A percentile compares a stretch with the other conserved stretches of the same genome.
These are phyloP conservation scores for Jamesozyma piceae DNA, from an alignment of 805 yeast genomes.

Conservation along the genomic window DNA sequence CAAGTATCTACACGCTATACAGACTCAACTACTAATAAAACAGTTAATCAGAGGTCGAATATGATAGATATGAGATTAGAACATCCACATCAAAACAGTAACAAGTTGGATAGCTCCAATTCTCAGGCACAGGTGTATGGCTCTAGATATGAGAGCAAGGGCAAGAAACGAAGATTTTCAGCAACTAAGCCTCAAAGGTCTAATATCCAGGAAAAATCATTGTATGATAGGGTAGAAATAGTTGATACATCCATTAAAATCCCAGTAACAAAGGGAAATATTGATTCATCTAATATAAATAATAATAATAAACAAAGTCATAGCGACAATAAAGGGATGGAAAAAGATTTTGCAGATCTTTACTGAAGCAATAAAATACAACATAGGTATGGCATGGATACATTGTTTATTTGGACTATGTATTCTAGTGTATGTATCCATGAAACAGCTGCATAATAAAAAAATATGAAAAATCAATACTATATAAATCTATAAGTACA, in stretches of 20 bases:
- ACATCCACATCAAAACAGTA: neutral
- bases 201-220: neutral
- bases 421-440: too few relatives aligned
- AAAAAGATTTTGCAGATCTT: neutral
- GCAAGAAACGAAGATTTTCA: neutral
- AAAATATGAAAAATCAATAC: neutral
- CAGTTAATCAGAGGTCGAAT: neutral
- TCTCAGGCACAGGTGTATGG: neutral
- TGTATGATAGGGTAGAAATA: neutral
- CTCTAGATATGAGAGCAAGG: neutral
- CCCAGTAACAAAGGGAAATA: neutral
- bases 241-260: neutral
- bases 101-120: neutral
- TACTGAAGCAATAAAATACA: neutral
- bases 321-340: neutral
- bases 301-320: neutral
- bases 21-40: neutral
- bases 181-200: neutral
- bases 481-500: neutral
- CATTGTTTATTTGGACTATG: too few relatives aligned
- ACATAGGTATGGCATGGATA: neutral
- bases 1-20: neutral
- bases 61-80: neutral
- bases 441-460: too few relatives aligned
- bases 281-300: neutral